Base-by-base conservation (phyloP, 257 asterid genomes). In the Gentiana macrophylla region DNA sequence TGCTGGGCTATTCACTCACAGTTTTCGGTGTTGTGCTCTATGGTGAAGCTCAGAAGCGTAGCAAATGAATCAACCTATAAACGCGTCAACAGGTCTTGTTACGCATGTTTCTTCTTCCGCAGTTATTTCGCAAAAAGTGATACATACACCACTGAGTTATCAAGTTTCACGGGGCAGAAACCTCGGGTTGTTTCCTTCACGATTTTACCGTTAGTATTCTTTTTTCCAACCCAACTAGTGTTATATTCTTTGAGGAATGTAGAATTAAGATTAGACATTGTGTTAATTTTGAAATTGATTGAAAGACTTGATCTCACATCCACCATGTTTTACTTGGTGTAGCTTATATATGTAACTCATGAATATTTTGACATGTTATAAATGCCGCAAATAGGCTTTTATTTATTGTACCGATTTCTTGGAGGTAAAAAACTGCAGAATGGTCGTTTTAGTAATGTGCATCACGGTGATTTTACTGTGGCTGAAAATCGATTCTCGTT, bases 11-110 rank as follows among this genome's bases (percentile, higher is more conserved):
- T 59, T 8, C 70, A 15, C 79, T 84, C 15, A 84, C 94, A 2
- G 92, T 84, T 38, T 12, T 77, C 4, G 94, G 94, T 2, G 94
- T 84, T 35, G 37, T 84, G 72, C 80, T 84, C 70, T 84, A 84
- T 61, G 80, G 87, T 12, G 88, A 84, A 72, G 88, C 91, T 62
- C 82, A 84, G 79, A 82, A 84, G 62, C 94, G 94, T 10, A 81
- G 85, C 65, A 81, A 76, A 62, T 79, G 80, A 79, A 41, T 15
- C 5, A 32, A 49, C 32, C 37, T 38, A 48, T 32, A 45, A 38
- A 60, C 53, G 53, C 67, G 51, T 49, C 64, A 53, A 24, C 60
- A 57, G 66, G 47, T 49, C 2, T 7, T 41, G 8, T 41, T 10
- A 41, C 9, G 46, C 46, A 41, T 41, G 46, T 41, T 41, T 10